Base-by-base conservation (phyloP, 257 asterid species). In the Parsonsia alboflavescens region DNA sequence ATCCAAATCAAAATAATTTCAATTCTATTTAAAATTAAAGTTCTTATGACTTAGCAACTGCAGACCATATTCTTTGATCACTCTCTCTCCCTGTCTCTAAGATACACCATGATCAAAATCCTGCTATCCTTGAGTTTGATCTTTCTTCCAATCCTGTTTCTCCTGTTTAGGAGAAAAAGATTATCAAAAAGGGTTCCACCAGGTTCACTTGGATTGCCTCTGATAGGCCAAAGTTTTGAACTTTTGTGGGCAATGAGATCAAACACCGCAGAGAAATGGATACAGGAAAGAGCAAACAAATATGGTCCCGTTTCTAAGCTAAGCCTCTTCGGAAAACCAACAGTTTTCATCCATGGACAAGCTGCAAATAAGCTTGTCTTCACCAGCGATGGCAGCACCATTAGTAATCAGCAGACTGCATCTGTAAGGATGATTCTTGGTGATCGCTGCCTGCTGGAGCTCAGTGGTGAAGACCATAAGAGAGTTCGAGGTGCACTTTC, bases 301-400 rank as follows among this genome's bases (percentile, higher is more conserved):
- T 88, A 90, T 28, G 96, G 96, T 10, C 79, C 88, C 0, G 76
- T 92, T 6, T 90, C 95, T 3, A 90, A 90, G 79, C 75, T 90
- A 63, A 90, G 87, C 70, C 95, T 92, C 17, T 92, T 90, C 45
- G 97, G 96, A 7, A 85, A 82, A 52, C 93, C 90, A 2, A 82
- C 93, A 1, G 95, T 88, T 16, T 88, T 92, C 44, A 86, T 90
- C 30, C 36, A 84, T 57, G 96, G 97, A 15, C 93, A 78, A 73
- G 93, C 91, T n/a, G 97, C 96, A 39, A 92, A 92, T 85, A 92
- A 82, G 83, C 76, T 92, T 59, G 79, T 90, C 4, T 90, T 90
- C 77, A 61, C 87, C 3, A 73, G 80, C 24, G 91, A 89, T 52
- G 83, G 82, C 22, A 75, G 72, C 73, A 77, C 78, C 15, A 13